Evolutionary conservation across 2,329 filamentous ascomycete genomes (phyloP).

Genomic region (Graphiopsis chlorocephala): DNA sequence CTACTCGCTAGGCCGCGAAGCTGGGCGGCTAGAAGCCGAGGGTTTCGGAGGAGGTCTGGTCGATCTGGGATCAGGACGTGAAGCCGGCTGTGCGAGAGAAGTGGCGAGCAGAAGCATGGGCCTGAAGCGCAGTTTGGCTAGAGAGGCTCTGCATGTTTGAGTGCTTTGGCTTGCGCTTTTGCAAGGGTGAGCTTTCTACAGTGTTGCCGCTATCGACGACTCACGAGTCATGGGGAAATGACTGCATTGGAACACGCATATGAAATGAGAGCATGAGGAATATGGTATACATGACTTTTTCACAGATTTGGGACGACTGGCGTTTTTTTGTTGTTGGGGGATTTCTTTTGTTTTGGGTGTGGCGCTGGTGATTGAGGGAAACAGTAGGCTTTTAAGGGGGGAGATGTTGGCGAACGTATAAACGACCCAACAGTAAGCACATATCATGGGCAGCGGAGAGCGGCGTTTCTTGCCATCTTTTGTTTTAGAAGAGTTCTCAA

Average conservation of each 20-base stretch:
- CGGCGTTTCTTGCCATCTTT: neutral
- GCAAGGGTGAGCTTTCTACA: neutral
- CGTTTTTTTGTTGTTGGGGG: neutral
- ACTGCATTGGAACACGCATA: neutral
- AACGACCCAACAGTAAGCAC: neutral
- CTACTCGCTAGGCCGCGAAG: constrained; percentile 60
- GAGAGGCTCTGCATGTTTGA: constrained; percentile 32
- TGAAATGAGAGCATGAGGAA: neutral
- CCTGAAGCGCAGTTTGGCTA: constrained; percentile 31
- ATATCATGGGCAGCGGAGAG: neutral
- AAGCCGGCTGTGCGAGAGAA: constrained; percentile 32
- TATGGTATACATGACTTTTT: neutral
- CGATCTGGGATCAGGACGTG: constrained; percentile 23
- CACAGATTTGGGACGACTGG: neutral
- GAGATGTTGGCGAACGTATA: neutral
- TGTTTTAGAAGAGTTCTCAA: neutral
- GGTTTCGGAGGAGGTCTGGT: constrained; percentile 21
- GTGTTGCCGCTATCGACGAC: neutral
- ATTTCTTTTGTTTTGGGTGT: neutral
- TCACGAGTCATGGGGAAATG: neutral
- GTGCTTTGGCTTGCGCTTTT: neutral
- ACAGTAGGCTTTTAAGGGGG: neutral
- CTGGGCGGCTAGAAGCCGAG: constrained; percentile 51
- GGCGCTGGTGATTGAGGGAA: neutral
- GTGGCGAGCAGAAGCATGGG: constrained; percentile 32